Percentiles rank a stretch among this genome's conserved stretches.
Evolutionary conservation across 1,139 yeast genomes (phyloP).

Genomic region (Schizosaccharomyces versatilis): DNA sequence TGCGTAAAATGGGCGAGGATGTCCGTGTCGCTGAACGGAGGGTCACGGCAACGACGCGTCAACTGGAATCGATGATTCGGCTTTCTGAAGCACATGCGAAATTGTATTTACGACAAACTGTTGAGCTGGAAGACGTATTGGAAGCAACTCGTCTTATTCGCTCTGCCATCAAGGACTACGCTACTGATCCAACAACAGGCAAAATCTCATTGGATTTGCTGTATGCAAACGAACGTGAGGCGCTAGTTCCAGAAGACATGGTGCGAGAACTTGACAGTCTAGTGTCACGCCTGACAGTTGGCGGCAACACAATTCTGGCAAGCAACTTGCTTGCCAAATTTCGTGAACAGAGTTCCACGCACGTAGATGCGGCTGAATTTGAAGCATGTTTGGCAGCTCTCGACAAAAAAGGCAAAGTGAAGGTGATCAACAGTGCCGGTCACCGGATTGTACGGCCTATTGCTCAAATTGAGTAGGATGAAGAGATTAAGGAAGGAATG

Average conservation of each 20-base stretch:
- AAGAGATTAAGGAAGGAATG: too few species aligned
- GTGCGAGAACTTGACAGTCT: conserved; percentile 1
- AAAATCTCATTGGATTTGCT: conserved; percentile 92
- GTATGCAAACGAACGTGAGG: conserved; percentile 83
- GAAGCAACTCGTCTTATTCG: conserved; percentile 86
- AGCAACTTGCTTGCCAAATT: conserved; percentile 16
- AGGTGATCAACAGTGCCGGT: conserved; percentile 52
- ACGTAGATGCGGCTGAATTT: conserved; percentile 51
- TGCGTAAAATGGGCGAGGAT: conserved; percentile 89
- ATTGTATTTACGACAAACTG: conserved; percentile 57
- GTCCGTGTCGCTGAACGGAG: conserved; percentile 67
- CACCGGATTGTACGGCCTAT: conserved; percentile 36
- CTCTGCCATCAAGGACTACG: conserved; percentile 89
- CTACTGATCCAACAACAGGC: conserved; percentile 93
- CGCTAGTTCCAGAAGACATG: conserved; percentile 16
- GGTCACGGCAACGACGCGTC: conserved; percentile 94
- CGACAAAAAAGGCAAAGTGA: conserved; percentile 53
- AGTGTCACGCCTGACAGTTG: neutral
- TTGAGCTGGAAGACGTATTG: conserved; percentile 60
- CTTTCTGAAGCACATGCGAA: conserved; percentile 92
- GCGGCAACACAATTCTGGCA: conserved; percentile 3
- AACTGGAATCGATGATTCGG: conserved; percentile 86
- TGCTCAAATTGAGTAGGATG: neutral
- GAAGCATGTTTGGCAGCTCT: conserved; percentile 46
- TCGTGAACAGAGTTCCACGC: conserved; percentile 45